These are phyloP conservation scores for Balansia obtecta DNA, from an alignment of 2,329 filamentous ascomycete genomes.

Conservation along the genomic window DNA sequence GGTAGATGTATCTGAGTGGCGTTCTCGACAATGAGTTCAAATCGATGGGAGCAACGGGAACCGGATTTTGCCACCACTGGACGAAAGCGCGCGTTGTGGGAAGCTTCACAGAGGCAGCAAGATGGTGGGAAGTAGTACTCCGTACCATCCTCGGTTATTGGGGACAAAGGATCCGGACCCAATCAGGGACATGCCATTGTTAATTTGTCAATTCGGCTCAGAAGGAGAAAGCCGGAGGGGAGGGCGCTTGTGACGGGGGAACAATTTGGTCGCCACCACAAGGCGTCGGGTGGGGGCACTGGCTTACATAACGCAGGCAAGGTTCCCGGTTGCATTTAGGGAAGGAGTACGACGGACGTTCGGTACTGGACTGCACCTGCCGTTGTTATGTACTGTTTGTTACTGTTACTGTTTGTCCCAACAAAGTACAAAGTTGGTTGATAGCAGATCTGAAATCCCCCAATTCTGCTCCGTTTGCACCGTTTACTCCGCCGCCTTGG, in stretches of 20 bases:
- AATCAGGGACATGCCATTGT: slow-evolving; percentile 14
- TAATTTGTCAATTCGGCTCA: slow-evolving; percentile 21
- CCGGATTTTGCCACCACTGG: not conserved
- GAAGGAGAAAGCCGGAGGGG: slow-evolving; percentile 17
- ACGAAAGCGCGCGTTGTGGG: slow-evolving; percentile 2
- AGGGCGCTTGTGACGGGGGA: slow-evolving; percentile 5
- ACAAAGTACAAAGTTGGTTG: no score
- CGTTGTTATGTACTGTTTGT: no score
- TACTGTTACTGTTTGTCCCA: no score
- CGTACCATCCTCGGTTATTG: slow-evolving; percentile 11
- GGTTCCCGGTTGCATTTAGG: no score
- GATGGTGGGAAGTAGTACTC: no score
- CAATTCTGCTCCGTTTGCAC: not conserved
- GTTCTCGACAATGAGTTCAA: not conserved
- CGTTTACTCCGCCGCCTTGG: no score
- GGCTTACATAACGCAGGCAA: not conserved
- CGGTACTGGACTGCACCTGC: no score
- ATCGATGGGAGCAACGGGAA: not conserved
- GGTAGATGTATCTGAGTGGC: not conserved
- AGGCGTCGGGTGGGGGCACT: not conserved
- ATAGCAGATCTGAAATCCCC: not conserved
- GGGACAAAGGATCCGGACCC: slow-evolving; percentile 4
- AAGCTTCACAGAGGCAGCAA: not conserved
- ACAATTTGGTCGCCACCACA: slow-evolving; percentile 1
- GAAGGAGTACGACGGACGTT: no score